A percentile compares a stretch with the other conserved stretches of the same genome.
Conservation (phyloP, 208 protist genomes). For the Hexamita inflata region DNA sequence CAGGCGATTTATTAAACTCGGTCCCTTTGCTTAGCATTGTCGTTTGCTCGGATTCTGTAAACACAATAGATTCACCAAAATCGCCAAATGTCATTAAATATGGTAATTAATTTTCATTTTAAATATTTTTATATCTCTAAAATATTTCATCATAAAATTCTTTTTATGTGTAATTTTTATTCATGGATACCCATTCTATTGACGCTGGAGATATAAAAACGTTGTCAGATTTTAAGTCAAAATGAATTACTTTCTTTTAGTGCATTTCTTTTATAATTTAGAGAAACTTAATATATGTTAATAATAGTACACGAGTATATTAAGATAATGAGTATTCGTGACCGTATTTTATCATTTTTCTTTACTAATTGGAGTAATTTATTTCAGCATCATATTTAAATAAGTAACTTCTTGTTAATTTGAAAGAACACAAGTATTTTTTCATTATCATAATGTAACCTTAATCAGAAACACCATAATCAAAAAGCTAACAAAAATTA, state of each 20-base stretch:
- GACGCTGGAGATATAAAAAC: conserved; percentile 35
- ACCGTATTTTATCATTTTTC: conserved; percentile 37
- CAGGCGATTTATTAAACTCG: conserved; percentile 57
- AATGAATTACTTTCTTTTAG: conserved; percentile 29
- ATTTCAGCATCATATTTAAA: conserved; percentile 37
- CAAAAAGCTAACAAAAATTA: conserved; percentile 52
- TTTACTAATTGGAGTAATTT: conserved; percentile 50
- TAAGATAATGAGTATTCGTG: conserved; percentile 41
- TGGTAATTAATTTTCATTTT: not conserved
- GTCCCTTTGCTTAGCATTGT: conserved; percentile 56
- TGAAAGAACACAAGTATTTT: conserved; percentile 41
- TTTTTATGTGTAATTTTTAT: too few relatives aligned
- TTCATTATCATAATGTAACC: conserved; percentile 61
- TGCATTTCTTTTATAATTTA: conserved; percentile 39
- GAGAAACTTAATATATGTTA: conserved; percentile 16
- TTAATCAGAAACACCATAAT: conserved; percentile 56
- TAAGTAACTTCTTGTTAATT: too few relatives aligned
- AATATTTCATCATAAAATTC: conserved; percentile 16
- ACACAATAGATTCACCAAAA: conserved; percentile 57
- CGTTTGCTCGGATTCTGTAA: conserved; percentile 43
- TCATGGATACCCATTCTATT: conserved; percentile 40
- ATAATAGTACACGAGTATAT: conserved; percentile 32
- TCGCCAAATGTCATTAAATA: conserved; percentile 39
- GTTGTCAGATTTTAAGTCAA: conserved; percentile 23
- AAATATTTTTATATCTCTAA: not conserved